Conservation (phyloP, 106 monocot genomes). For the Posidonia australis region DNA sequence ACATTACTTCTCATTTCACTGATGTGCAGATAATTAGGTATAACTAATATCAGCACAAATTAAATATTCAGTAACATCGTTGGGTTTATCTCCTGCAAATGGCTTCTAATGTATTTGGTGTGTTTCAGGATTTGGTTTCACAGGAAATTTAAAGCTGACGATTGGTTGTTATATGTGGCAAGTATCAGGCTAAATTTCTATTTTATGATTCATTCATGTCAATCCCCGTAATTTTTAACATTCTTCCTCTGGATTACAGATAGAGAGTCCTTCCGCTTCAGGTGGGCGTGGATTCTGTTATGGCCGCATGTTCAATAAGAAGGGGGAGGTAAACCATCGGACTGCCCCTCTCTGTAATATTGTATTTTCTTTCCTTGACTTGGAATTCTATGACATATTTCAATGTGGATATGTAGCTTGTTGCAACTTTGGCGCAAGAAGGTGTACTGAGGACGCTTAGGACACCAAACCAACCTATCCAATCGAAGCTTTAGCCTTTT, state of each 20-base stretch:
- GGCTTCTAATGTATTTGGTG: neutral
- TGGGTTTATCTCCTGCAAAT: neutral
- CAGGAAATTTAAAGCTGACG: conserved; percentile 70
- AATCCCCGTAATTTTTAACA: neutral
- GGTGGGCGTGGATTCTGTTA: conserved; percentile 59
- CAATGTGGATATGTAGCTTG: conserved; percentile 29
- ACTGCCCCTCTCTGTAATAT: neutral
- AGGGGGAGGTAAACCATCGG: conserved; percentile 65
- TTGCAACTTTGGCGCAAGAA: conserved; percentile 75
- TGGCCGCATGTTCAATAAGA: conserved; percentile 81
- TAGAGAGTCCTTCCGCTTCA: conserved; percentile 60
- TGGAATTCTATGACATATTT: neutral
- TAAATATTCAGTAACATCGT: neutral
- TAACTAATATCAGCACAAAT: no score
- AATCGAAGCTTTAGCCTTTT: conserved; percentile 46
- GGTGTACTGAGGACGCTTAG: conserved; percentile 38
- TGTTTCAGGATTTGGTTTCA: conserved; percentile 88
- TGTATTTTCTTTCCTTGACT: neutral
- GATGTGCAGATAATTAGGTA: no score
- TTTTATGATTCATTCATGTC: neutral
- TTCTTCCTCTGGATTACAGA: conserved; percentile 26
- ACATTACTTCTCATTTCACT: no score
- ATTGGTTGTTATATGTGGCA: conserved; percentile 76
- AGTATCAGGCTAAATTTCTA: conserved; percentile 3
- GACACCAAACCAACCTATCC: conserved; percentile 16